Evolutionary conservation across 176 grass and related monocot species (phyloP).

Genomic region (Bromus sterilis): DNA sequence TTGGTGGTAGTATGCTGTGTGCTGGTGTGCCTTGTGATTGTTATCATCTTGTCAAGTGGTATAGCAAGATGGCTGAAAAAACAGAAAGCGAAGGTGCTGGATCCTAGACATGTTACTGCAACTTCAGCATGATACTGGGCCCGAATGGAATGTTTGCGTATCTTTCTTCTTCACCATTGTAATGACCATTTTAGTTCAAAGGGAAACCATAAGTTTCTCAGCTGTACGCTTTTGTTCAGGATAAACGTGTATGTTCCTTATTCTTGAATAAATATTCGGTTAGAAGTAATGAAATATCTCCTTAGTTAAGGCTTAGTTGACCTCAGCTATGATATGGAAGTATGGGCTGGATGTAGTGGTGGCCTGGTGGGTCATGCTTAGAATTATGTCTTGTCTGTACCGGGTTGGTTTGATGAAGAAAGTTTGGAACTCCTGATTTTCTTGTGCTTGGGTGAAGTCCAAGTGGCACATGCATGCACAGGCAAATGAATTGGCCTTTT

Average conservation of each 20-base stretch:
- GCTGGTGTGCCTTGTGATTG: constrained; percentile 10
- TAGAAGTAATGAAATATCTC: background rate
- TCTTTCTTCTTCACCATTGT: background rate
- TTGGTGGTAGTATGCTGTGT: constrained; percentile 22
- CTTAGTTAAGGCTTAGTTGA: background rate
- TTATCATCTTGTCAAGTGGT: background rate
- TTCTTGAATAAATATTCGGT: background rate
- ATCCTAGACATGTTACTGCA: background rate
- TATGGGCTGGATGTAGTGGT: background rate
- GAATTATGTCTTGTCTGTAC: background rate
- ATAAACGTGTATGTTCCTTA: background rate
- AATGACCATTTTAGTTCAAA: background rate
- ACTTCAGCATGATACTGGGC: background rate
- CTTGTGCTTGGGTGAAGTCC: background rate
- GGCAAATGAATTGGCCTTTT: background rate
- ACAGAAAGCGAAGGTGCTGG: background rate
- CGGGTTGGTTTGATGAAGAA: background rate
- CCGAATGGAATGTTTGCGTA: background rate
- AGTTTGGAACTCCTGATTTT: background rate
- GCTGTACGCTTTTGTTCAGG: background rate
- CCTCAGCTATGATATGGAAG: background rate
- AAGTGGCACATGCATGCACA: background rate
- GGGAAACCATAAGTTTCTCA: background rate
- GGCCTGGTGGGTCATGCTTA: background rate
- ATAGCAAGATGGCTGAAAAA: background rate